phyloP scores from a whole-genome alignment of 2,329 filamentous ascomycete genomes.

The Botrytis deweyae region DNA sequence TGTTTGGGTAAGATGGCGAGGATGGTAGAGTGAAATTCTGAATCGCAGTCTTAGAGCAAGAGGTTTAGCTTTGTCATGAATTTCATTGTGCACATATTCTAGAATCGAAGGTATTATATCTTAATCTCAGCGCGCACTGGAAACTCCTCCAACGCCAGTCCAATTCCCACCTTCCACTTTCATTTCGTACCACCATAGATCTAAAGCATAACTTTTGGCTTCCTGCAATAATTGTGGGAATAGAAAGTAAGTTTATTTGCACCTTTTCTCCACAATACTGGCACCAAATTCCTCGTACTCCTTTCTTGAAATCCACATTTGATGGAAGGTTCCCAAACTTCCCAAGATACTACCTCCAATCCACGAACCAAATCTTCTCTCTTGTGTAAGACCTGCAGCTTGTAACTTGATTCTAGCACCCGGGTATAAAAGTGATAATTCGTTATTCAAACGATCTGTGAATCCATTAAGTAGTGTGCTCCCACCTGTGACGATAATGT shows the following conservation, averaged over 20 bases:
- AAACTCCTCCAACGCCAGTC: slow-evolving; percentile 20
- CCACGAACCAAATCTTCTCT: slow-evolving; percentile 91
- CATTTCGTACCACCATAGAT: neutral
- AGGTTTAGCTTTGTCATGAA: neutral
- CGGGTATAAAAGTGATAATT: slow-evolving; percentile 79
- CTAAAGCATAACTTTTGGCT: slow-evolving; percentile 22
- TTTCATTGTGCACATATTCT: slow-evolving; percentile 5
- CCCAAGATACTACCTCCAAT: slow-evolving; percentile 95
- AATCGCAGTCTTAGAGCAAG: neutral
- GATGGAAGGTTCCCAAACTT: slow-evolving; percentile 95
- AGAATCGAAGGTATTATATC: slow-evolving; percentile 22
- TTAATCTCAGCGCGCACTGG: slow-evolving; percentile 20
- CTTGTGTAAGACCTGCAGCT: slow-evolving; percentile 79
- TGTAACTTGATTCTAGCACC: slow-evolving; percentile 85
- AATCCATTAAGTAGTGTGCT: slow-evolving; percentile 87
- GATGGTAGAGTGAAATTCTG: slow-evolving; percentile 53
- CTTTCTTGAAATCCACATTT: slow-evolving; percentile 98
- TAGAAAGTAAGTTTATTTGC: slow-evolving; percentile 61
- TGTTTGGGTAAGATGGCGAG: slow-evolving; percentile 70
- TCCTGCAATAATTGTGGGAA: slow-evolving; percentile 1
- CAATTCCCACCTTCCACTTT: slow-evolving; percentile 6
- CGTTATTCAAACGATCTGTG: slow-evolving; percentile 83
- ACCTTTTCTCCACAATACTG: slow-evolving; percentile 91
- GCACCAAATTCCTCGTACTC: slow-evolving; percentile 96
- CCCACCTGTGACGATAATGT: slow-evolving; percentile 90